Percentiles rank a stretch among this genome's conserved stretches.
These are phyloP conservation scores for Apiospora aurea DNA, from an alignment of 2,329 filamentous ascomycete species.

Conservation along the genomic window DNA sequence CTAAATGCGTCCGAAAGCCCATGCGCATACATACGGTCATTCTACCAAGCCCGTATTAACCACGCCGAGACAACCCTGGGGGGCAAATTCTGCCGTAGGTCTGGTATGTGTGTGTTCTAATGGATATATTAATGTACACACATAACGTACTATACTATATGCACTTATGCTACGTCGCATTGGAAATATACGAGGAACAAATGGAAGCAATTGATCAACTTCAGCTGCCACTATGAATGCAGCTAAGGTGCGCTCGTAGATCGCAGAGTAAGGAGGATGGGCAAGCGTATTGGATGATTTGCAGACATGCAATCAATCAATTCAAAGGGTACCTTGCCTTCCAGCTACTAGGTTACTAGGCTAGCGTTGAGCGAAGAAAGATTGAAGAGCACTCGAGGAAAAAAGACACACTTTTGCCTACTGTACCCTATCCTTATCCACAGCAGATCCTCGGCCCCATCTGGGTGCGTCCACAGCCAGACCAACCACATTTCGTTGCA, in stretches of 20 bases:
- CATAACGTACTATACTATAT: neutral
- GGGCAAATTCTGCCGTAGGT: neutral
- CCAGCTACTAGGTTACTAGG: no score
- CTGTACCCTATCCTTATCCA: neutral
- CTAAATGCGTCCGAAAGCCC: neutral
- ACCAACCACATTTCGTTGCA: constrained; percentile 7
- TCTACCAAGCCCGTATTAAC: neutral
- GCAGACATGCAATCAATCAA: neutral
- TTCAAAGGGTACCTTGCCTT: neutral
- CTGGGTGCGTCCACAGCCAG: constrained; percentile 4
- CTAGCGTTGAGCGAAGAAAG: neutral
- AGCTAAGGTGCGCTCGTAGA: neutral
- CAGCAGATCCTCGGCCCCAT: constrained; percentile 18
- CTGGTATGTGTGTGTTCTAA: neutral
- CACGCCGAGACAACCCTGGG: neutral
- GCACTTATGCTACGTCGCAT: neutral
- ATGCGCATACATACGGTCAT: neutral
- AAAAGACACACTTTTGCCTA: neutral
- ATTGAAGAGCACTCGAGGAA: neutral
- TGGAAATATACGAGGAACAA: neutral
- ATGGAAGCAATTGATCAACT: neutral
- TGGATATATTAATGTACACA: neutral
- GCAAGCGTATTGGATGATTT: neutral
- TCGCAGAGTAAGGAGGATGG: neutral
- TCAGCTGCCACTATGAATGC: neutral